Base-by-base conservation (phyloP, 2,329 filamentous ascomycete species). In the Colletotrichum filicis region DNA sequence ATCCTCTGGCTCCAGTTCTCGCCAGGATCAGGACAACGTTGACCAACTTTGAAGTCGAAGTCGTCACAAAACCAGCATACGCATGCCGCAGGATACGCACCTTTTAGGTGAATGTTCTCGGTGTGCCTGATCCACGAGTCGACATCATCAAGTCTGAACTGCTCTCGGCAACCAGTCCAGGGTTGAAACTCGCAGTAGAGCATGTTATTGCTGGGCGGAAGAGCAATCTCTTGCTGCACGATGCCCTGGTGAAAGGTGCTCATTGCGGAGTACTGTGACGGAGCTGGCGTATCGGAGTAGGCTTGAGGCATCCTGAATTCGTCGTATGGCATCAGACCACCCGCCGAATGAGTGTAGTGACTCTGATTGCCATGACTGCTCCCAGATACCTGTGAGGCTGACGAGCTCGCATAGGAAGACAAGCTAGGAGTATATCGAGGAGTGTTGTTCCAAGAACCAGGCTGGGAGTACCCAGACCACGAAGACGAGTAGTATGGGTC, bases 21-120 rank as follows among this genome's bases (percentile, higher is more conserved):
- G 1, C 62, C 66, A 14, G 55, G 76, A 2, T 65, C 57, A n/a
- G 61, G 57, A 11, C 63, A 73, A 19, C 77, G 60, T 22, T 57
- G 32, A 3, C 80, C 19, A 8, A 49, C 74, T 6, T 76, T 75
- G 68, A 86, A 88, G 0, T 37, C 16, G 5, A 71, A 65, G 0
- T 77, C 58, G 66, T 86, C 80, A 75, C 89, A 91, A 72, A 88
- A 90, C 83, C 85, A 88, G 75, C 89, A 91, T 0, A 82, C 66
- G 5, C 81, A 81, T 12, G 75, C 75, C 0, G 12, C 9, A 0
- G 87, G 87, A 6, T 85, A 82, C 0, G 22, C 68, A 4, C 78
- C 42, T 0, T 46, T 2, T 9, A 85, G 75, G 74, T 89, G 87
- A 1, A 80, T 76, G 0, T 73, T 30, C 2, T 78, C 66, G 32